Percentiles rank a stretch among this genome's conserved stretches.
Evolutionary conservation across 2,329 filamentous ascomycete species (phyloP).

Genomic region (Ascomycota sp.): DNA sequence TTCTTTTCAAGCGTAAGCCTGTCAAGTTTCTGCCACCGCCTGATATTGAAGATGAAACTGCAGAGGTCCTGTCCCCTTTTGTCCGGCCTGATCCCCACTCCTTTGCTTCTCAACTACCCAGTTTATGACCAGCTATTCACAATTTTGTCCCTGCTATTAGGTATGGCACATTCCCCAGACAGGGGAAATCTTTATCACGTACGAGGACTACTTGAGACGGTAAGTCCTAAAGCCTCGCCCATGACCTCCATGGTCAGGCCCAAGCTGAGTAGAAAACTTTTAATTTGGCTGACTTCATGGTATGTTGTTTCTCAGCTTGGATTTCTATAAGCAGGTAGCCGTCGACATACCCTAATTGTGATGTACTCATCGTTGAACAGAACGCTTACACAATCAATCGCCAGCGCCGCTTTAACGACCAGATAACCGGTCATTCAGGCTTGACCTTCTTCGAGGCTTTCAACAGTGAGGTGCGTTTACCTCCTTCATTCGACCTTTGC

Average conservation of each 20-base stretch:
- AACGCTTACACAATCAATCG: no score
- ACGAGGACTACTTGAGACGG: slow-evolving; percentile 75
- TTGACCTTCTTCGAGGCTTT: slow-evolving; percentile 85
- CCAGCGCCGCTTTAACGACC: slow-evolving; percentile 78
- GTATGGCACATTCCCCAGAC: slow-evolving; percentile 85
- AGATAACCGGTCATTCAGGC: slow-evolving; percentile 83
- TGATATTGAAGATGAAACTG: slow-evolving; percentile 56
- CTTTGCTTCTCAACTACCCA: slow-evolving; percentile 2
- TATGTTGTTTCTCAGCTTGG: slow-evolving; percentile 36
- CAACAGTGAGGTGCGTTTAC: slow-evolving; percentile 52
- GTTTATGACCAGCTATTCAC: background rate
- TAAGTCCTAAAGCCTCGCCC: slow-evolving; percentile 20
- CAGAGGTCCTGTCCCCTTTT: slow-evolving; percentile 42
- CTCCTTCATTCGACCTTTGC: background rate
- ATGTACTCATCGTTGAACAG: no score
- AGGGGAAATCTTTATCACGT: slow-evolving; percentile 71
- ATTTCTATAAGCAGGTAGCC: slow-evolving; percentile 73
- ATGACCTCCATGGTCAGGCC: no score
- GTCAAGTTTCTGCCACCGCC: slow-evolving; percentile 61
- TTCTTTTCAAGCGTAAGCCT: slow-evolving; percentile 89
- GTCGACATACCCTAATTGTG: no score
- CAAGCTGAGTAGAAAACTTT: no score
- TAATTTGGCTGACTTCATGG: no score
- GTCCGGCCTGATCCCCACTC: slow-evolving; percentile 3
- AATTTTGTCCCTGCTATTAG: slow-evolving; percentile 21